Evolutionary conservation across 169 alveolate species (phyloP).

Genomic region (Eimeria falciformis): DNA sequence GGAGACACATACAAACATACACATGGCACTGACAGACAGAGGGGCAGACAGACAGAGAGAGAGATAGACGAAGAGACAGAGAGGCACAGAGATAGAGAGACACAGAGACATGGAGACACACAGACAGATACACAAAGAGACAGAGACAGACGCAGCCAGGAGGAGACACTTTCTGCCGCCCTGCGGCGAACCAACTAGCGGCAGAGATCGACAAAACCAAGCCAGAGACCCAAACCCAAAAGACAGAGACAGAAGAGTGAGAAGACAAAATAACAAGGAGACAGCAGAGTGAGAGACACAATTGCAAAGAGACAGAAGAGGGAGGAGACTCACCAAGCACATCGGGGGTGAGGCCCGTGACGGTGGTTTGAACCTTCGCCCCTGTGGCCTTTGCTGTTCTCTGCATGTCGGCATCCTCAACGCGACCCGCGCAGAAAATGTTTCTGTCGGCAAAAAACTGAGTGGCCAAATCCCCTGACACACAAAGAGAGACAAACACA

Average conservation of each 20-base stretch:
- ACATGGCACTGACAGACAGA: neutral
- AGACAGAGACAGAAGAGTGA: neutral
- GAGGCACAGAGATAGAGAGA: neutral
- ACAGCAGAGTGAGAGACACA: no score
- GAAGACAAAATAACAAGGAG: neutral
- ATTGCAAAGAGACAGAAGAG: neutral
- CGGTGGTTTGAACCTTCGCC: constrained; percentile 95
- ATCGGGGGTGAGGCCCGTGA: constrained; percentile 91
- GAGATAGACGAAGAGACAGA: neutral
- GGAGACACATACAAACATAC: neutral
- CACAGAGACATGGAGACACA: neutral
- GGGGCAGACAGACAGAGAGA: neutral
- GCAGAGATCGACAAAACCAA: no score
- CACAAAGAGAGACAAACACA: no score
- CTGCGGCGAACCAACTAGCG: no score
- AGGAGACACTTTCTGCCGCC: no score
- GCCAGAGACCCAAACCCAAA: no score
- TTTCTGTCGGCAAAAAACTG: constrained; percentile 97
- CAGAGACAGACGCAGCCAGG: neutral
- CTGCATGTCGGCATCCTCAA: constrained; percentile 94
- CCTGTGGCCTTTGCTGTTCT: constrained; percentile 98
- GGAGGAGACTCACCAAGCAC: constrained; percentile 83
- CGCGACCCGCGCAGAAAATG: constrained; percentile 99
- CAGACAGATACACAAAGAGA: neutral
- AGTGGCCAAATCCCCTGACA: constrained; percentile 97